A percentile compares a stretch with the other conserved stretches of the same genome.
phyloP scores from a whole-genome alignment of 2,329 filamentous ascomycete genomes.

The Mycosphaerelloides madeirae region DNA sequence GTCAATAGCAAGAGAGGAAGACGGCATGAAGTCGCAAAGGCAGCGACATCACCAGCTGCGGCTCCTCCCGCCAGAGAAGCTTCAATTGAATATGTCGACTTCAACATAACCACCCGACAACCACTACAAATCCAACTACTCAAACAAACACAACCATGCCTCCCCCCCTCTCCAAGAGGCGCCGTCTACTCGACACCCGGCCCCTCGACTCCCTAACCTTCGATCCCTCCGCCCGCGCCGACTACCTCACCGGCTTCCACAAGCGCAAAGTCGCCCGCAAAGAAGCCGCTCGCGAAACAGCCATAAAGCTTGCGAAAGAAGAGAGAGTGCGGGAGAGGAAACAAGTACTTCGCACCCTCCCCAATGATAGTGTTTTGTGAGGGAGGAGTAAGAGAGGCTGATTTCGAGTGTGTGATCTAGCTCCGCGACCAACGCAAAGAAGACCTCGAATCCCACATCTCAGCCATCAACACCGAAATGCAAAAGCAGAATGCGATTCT shows the following conservation, averaged over 20 bases:
- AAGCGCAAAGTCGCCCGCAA: slow-evolving; percentile 86
- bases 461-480: slow-evolving; percentile 67
- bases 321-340: slow-evolving; percentile 70
- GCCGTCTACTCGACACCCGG: slow-evolving; percentile 7
- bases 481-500: slow-evolving; percentile 48
- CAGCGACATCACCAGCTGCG: neutral
- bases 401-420: slow-evolving; percentile 44
- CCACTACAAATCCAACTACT: neutral
- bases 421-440: slow-evolving; percentile 75
- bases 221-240: slow-evolving; percentile 70
- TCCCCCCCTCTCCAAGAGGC: slow-evolving; percentile 8
- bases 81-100: neutral
- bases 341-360: too few relatives aligned
- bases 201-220: slow-evolving; percentile 58
- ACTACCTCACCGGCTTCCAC: slow-evolving; percentile 93
- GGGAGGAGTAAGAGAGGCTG: neutral
- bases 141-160: neutral
- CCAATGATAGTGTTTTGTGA: neutral
- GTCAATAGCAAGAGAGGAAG: neutral
- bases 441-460: slow-evolving; percentile 77
- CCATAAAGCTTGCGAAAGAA: slow-evolving; percentile 68
- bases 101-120: neutral
- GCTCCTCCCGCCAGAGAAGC: slow-evolving; percentile 3
- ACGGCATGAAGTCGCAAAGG: slow-evolving; percentile 3
- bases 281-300: slow-evolving; percentile 78